Conservation (phyloP, 2,329 filamentous ascomycete species). For the Alternaria brassicicola region DNA sequence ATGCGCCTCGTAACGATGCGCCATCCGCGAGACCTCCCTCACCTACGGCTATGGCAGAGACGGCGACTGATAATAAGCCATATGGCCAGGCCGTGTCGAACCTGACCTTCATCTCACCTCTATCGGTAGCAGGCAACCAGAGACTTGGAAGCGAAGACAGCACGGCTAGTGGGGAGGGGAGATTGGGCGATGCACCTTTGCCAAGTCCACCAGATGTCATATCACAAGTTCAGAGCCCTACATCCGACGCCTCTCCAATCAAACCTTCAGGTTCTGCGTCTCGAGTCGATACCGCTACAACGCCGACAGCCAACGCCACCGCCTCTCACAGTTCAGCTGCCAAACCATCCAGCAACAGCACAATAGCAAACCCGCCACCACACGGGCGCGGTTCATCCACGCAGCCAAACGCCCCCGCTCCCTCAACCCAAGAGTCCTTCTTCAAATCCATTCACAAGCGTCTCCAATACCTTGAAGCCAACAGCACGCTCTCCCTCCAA, state of each 20-base stretch:
- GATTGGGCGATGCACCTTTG: background rate
- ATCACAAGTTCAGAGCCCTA: constrained; percentile 7
- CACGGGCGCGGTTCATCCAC: constrained; percentile 46
- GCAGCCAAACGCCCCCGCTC: constrained; percentile 62
- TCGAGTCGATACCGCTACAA: constrained; percentile 15
- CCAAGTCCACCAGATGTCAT: background rate
- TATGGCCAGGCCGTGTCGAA: background rate
- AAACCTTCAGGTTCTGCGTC: constrained; percentile 8
- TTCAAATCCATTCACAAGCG: constrained; percentile 97
- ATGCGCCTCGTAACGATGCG: background rate
- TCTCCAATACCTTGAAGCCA: constrained; percentile 86
- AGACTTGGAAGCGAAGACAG: background rate
- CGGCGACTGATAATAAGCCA: background rate
- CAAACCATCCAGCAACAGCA: constrained; percentile 28
- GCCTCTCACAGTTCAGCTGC: constrained; percentile 11
- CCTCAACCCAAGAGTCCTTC: constrained; percentile 94
- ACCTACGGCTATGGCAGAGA: background rate
- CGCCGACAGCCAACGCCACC: constrained; percentile 18
- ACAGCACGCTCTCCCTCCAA: constrained; percentile 88
- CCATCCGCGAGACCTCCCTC: background rate
- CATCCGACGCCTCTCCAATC: constrained; percentile 4
- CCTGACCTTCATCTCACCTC: background rate
- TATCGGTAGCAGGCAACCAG: background rate
- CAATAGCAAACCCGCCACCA: constrained; percentile 20
- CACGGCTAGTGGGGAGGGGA: background rate